Conservation (phyloP, 371 early-diverging fungal genomes). For the Polyrhizophydium stewartii region DNA sequence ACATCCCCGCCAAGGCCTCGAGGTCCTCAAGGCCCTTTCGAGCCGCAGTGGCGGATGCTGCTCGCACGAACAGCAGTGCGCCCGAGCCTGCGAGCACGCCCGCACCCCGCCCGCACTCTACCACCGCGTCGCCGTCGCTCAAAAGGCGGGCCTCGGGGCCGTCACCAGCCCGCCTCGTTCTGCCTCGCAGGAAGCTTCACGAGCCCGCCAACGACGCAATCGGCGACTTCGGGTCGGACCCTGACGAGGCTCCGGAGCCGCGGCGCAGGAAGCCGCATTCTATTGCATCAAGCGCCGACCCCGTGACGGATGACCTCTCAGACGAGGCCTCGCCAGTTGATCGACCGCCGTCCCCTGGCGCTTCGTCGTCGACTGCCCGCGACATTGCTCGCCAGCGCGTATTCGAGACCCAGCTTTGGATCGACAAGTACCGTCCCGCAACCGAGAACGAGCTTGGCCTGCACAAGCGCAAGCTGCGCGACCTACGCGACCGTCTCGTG, state of each 20-base stretch:
- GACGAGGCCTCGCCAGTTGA: neutral
- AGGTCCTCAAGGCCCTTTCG: too few relatives aligned
- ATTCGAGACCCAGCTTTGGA: slow-evolving; percentile 22
- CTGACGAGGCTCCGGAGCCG: neutral
- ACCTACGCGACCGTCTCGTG: slow-evolving; percentile 56
- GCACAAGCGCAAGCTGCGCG: slow-evolving; percentile 43
- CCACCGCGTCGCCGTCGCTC: too few relatives aligned
- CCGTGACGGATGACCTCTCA: neutral
- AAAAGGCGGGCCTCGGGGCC: too few relatives aligned
- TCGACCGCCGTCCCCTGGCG: neutral
- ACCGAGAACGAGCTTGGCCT: slow-evolving; percentile 53
- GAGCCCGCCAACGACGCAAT: neutral
- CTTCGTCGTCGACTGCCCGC: neutral
- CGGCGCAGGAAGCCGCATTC: neutral
- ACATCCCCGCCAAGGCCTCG: too few relatives aligned
- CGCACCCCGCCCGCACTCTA: too few relatives aligned
- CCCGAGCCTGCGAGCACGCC: too few relatives aligned
- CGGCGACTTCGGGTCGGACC: neutral
- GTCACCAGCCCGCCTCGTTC: too few relatives aligned
- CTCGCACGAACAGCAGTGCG: too few relatives aligned
- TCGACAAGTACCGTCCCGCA: slow-evolving; percentile 33
- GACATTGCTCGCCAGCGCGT: neutral
- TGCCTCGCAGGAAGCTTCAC: too few relatives aligned
- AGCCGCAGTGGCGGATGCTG: too few relatives aligned
- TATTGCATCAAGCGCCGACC: neutral